phyloP scores from a whole-genome alignment of 768 basidiomycete genomes.

The Mycena indigotica region DNA sequence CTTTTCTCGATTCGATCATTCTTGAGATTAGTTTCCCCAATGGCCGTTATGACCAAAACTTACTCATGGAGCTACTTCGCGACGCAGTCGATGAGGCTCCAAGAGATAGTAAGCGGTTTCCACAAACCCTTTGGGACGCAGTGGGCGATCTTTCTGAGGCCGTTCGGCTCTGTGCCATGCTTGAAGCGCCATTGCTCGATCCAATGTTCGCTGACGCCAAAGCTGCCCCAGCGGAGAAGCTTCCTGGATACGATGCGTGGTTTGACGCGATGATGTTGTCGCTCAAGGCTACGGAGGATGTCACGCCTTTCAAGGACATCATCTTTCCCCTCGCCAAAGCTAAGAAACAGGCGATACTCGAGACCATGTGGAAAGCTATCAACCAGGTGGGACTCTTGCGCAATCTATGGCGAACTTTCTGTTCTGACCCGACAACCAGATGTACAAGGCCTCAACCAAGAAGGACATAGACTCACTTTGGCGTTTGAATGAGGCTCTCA shows the following conservation, averaged over 20 bases:
- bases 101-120: constrained; percentile 72
- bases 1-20: constrained; percentile 82
- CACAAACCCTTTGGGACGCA: constrained; percentile 79
- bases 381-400: constrained; percentile 49
- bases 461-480: constrained; percentile 64
- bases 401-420: background rate
- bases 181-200: constrained; percentile 64
- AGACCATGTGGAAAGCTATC: constrained; percentile 66
- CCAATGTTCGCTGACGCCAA: constrained; percentile 58
- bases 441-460: constrained; percentile 56
- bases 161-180: constrained; percentile 64
- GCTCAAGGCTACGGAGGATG: constrained; percentile 52
- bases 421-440: constrained; percentile 42
- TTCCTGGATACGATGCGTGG: constrained; percentile 67
- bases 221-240: constrained; percentile 50
- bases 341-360: constrained; percentile 49
- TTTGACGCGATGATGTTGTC: constrained; percentile 69
- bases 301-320: constrained; percentile 53
- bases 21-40: constrained; percentile 80
- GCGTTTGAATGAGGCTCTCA: constrained; percentile 55
- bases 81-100: constrained; percentile 77
- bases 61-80: constrained; percentile 66
- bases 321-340: constrained; percentile 63
- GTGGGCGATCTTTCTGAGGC: constrained; percentile 75
- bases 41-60: constrained; percentile 64